Conservation (phyloP, 208 protist species). For the Leishmania braziliensis region DNA sequence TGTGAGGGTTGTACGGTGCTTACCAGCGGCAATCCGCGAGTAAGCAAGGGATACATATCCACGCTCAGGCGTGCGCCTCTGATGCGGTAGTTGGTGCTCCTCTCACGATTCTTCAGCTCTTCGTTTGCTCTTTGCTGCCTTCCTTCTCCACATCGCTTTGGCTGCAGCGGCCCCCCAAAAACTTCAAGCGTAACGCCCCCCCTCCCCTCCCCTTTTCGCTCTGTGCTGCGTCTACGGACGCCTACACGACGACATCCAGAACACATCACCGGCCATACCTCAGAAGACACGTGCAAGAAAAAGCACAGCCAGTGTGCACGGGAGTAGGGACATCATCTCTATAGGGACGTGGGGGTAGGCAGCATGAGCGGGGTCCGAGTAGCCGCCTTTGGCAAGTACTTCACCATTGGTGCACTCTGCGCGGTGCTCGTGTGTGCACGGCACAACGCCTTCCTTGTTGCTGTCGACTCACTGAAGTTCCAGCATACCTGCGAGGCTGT, state of each 20-base stretch:
- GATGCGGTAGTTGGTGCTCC: neutral
- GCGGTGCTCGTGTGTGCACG: slow-evolving; percentile 46
- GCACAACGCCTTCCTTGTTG: slow-evolving; percentile 51
- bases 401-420: slow-evolving; percentile 45
- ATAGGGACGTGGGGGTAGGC: neutral
- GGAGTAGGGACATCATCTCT: neutral
- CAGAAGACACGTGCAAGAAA: neutral
- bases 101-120: neutral
- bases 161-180: neutral
- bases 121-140: neutral
- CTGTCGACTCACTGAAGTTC: slow-evolving; percentile 32
- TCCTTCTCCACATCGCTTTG: neutral
- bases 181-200: neutral
- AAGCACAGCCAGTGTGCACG: neutral
- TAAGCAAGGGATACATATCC: neutral
- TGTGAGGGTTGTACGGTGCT: neutral
- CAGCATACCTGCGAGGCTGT: slow-evolving; percentile 45
- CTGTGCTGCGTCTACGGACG: neutral
- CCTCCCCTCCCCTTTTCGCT: neutral
- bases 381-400: slow-evolving; percentile 59
- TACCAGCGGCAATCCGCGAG: neutral
- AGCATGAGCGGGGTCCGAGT: slow-evolving; percentile 48
- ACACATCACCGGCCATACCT: neutral
- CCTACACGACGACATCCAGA: neutral
- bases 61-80: neutral